Evolutionary conservation across 2,329 filamentous ascomycete species (phyloP), one percentile per base, ranked within the genome.

Genomic region (Anthostomella pinea): DNA sequence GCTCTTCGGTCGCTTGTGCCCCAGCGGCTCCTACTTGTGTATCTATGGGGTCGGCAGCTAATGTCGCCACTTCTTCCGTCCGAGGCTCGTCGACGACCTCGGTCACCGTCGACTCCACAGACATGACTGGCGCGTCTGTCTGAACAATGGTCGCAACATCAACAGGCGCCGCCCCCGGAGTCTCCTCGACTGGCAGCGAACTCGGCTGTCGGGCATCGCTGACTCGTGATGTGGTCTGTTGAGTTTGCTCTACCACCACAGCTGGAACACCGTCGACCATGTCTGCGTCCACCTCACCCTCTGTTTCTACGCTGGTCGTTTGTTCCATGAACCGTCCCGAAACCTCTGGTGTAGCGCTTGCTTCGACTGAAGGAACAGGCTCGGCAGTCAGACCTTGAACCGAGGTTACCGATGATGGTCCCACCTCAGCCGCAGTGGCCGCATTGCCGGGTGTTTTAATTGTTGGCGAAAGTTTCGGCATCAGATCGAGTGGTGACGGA

Each of bases 401-500:
- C n/a, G n/a, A n/a, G n/a, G n/a, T n/a, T n/a, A n/a, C 14, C 23
- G 23, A 13, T n/a, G 30, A 16, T 23, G 30, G 27, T 17, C 11
- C 24, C 6, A 16, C 28, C 18, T 43, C 41, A 29, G 24, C 18
- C 7, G 21, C 11, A 32, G 27, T 21, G 10, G 21, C 18, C 8
- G n/a, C 16, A 22, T 15, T 11, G 6, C 15, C 25, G 23, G 38
- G 27, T 15, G 39, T 29, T 34, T 29, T 38, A 11, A 37, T 25
- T 14, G 28, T 39, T n/a, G 43, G 38, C 7, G 45, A 28, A 4
- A 50, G 32, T 11, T 54, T 53, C 6, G 50, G 44, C 13, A 47
- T 43, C 11, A 61, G 51, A 14, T 69, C 65, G 1, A 65, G 67
- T 1, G 72, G 69, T 8, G 72, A 73, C 8, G 62, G 64, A 11